These are phyloP conservation scores for Saussurea involucrata DNA, from an alignment of 129 eudicot genomes.

Conservation along the genomic window DNA sequence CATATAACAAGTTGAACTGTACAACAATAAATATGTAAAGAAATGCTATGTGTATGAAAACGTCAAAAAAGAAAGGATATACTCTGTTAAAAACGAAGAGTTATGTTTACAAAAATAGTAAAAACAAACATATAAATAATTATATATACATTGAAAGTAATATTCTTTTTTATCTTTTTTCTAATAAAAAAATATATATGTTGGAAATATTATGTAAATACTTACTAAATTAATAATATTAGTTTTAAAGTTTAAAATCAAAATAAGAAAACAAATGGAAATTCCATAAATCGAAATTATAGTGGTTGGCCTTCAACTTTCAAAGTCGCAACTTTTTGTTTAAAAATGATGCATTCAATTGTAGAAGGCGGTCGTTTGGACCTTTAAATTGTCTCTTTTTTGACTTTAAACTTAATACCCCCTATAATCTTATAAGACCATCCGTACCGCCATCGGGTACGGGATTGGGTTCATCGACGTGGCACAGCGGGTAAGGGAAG, in stretches of 20 bases:
- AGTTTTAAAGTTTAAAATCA: not conserved
- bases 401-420: not conserved
- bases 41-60: not conserved
- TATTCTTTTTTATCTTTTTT: too few relatives aligned
- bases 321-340: not conserved
- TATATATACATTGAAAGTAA: not conserved
- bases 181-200: not conserved
- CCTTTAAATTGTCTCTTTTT: constrained; percentile 16
- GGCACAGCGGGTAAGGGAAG: too few relatives aligned
- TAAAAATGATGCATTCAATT: not conserved
- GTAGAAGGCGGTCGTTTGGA: constrained; percentile 12
- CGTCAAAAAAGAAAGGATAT: not conserved
- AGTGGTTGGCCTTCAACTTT: not conserved
- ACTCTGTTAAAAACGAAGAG: not conserved
- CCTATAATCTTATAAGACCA: not conserved
- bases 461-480: too few relatives aligned
- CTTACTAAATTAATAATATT: too few relatives aligned
- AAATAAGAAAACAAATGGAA: not conserved
- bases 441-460: too few relatives aligned
- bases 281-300: not conserved
- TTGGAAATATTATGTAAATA: not conserved
- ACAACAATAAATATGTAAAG: not conserved
- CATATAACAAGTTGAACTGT: not conserved
- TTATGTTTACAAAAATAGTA: not conserved
- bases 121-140: not conserved